Conservation (phyloP, 164 flowering plant genomes). For the Euptelea pleiosperma region DNA sequence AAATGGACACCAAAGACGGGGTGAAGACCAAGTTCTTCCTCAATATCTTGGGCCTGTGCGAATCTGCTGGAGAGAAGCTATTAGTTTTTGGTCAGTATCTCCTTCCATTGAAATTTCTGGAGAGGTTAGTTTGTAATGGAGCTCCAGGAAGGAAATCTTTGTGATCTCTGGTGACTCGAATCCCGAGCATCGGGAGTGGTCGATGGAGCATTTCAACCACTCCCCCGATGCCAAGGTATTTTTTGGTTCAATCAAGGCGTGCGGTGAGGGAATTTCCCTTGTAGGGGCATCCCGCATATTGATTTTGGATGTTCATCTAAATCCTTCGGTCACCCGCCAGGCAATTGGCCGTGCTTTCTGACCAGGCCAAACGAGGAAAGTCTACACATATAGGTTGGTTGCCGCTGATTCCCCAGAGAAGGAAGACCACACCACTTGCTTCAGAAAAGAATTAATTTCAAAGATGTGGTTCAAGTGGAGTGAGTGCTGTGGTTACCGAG, state of each 20-base stretch:
- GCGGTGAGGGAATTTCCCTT: conserved; percentile 92
- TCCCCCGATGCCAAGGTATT: conserved; percentile 71
- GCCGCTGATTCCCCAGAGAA: conserved; percentile 80
- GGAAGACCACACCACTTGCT: conserved; percentile 63
- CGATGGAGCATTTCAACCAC: conserved; percentile 71
- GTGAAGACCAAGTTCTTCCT: conserved; percentile 86
- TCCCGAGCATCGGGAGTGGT: conserved; percentile 51
- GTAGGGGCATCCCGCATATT: conserved; percentile 89
- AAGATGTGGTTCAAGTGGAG: conserved; percentile 96
- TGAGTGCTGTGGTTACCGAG: conserved; percentile 34
- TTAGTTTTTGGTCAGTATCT: conserved; percentile 88
- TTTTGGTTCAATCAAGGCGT: conserved; percentile 88
- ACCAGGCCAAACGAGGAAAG: conserved; percentile 82
- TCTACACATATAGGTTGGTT: conserved; percentile 61
- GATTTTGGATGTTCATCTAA: conserved; percentile 76
- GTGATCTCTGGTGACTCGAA: conserved; percentile 67
- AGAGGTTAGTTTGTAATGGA: conserved; percentile 57
- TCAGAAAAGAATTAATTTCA: conserved; percentile 66
- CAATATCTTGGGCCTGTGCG: conserved; percentile 56
- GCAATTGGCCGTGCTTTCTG: conserved; percentile 91
- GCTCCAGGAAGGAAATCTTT: conserved; percentile 58
- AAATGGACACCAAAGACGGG: conserved; percentile 58
- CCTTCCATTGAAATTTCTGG: conserved; percentile 74
- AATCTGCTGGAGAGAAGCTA: conserved; percentile 69
- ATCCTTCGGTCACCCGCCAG: conserved; percentile 87